phyloP scores from a whole-genome alignment of 257 asterid genomes.

The Ocimum tenuiflorum region DNA sequence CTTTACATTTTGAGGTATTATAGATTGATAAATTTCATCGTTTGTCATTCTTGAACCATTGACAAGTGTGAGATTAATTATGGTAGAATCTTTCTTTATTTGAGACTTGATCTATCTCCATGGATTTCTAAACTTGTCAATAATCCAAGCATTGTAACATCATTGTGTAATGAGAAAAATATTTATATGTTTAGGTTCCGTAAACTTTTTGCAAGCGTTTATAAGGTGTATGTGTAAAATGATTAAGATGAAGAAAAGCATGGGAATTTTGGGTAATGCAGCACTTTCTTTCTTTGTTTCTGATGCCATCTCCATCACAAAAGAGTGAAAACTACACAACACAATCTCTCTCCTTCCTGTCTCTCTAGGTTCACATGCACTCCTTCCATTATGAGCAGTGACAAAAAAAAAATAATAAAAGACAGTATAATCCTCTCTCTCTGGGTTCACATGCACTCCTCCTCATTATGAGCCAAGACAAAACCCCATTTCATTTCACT shows the following conservation, averaged over 20 bases:
- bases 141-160: no score
- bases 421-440: neutral
- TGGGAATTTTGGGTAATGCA: slow-evolving; percentile 17
- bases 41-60: no score
- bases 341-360: neutral
- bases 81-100: no score
- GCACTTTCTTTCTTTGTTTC: neutral
- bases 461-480: neutral
- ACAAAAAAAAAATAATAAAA: slow-evolving; percentile 13
- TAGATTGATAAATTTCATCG: no score
- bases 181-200: no score
- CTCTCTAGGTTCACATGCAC: slow-evolving; percentile 29
- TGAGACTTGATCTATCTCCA: no score
- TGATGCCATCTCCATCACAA: neutral
- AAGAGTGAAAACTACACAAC: slow-evolving; percentile 25
- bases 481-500: neutral
- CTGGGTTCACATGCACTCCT: neutral
- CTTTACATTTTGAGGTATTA: no score
- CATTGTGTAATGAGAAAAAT: no score
- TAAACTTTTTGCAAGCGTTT: neutral
- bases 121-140: no score
- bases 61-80: no score
- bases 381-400: slow-evolving; percentile 17
- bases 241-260: neutral
- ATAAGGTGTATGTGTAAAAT: neutral